Conservation (phyloP, 2,329 filamentous ascomycete species). For the Fusarium fracticaudum region DNA sequence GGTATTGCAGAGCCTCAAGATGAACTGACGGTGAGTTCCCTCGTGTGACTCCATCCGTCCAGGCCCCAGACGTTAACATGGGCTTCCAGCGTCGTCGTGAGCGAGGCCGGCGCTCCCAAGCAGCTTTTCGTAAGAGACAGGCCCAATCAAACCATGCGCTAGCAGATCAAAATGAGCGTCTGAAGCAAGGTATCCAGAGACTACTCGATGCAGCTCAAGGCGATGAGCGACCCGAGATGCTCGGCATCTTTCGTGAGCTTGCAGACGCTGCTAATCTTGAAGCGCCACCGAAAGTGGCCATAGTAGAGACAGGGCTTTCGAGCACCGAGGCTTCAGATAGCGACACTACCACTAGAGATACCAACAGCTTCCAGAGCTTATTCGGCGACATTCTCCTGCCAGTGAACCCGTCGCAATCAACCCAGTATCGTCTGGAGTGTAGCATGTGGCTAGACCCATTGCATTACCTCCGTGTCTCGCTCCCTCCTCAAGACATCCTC, state of each 20-base stretch:
- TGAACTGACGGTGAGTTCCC: neutral
- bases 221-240: neutral
- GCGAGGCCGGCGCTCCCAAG: slow-evolving; percentile 7
- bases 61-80: neutral
- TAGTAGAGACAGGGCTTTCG: fast-evolving
- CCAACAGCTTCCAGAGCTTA: fast-evolving
- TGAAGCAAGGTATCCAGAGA: neutral
- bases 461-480: neutral
- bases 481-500: neutral
- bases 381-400: fast-evolving
- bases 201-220: neutral
- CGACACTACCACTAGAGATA: fast-evolving
- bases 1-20: neutral
- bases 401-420: fast-evolving
- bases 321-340: neutral
- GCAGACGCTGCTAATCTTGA: neutral
- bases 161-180: neutral
- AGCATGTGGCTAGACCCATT: slow-evolving; percentile 9
- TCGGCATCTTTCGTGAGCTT: neutral
- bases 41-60: fast-evolving
- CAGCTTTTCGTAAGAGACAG: slow-evolving; percentile 10
- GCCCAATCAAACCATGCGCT: neutral
- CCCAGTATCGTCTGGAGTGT: neutral
- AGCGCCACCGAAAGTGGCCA: fast-evolving
- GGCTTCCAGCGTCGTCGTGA: neutral